Conservation (phyloP, 108 stramenopile genomes). For the Pseudonitzschia delicatissima region DNA sequence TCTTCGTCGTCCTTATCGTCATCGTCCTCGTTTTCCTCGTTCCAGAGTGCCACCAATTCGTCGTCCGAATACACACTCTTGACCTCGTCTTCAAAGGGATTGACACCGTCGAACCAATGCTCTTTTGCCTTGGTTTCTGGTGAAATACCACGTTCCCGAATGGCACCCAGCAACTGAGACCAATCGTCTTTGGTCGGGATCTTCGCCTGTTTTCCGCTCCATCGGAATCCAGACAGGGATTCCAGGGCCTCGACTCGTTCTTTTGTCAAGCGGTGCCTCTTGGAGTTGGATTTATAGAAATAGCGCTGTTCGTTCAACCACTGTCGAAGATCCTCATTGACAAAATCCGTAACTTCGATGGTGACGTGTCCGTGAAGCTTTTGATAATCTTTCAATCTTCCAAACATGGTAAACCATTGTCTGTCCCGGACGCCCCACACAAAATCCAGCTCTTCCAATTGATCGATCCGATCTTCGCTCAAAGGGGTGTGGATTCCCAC, state of each 20-base stretch:
- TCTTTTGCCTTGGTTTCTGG: slow-evolving; percentile 34
- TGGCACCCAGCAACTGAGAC: slow-evolving; percentile 42
- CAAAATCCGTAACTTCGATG: slow-evolving; percentile 27
- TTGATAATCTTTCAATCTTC: slow-evolving; percentile 33
- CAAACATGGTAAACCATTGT: slow-evolving; percentile 40
- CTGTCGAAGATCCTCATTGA: slow-evolving; percentile 34
- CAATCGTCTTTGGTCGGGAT: slow-evolving; percentile 49
- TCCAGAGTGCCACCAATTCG: slow-evolving; percentile 58
- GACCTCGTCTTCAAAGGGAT: slow-evolving; percentile 27
- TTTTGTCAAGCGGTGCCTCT: slow-evolving; percentile 29
- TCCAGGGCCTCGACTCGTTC: slow-evolving; percentile 36
- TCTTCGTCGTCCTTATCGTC: slow-evolving; percentile 32
- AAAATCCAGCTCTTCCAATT: slow-evolving; percentile 47
- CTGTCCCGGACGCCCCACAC: slow-evolving; percentile 33
- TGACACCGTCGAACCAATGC: slow-evolving; percentile 53
- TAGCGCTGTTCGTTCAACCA: slow-evolving; percentile 54
- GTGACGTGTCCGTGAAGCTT: slow-evolving; percentile 35
- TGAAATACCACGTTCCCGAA: slow-evolving; percentile 50
- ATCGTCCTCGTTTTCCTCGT: slow-evolving; percentile 47
- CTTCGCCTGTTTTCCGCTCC: slow-evolving; percentile 21
- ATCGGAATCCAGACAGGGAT: slow-evolving; percentile 41
- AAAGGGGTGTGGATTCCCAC: slow-evolving; percentile 24
- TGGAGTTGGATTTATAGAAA: slow-evolving; percentile 26
- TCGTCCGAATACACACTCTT: slow-evolving; percentile 51
- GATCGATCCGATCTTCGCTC: slow-evolving; percentile 32